A percentile compares a stretch with the other conserved stretches of the same genome.
phyloP scores from a whole-genome alignment of 495 filamentous ascomycete genomes.

The Xylaria venustula region DNA sequence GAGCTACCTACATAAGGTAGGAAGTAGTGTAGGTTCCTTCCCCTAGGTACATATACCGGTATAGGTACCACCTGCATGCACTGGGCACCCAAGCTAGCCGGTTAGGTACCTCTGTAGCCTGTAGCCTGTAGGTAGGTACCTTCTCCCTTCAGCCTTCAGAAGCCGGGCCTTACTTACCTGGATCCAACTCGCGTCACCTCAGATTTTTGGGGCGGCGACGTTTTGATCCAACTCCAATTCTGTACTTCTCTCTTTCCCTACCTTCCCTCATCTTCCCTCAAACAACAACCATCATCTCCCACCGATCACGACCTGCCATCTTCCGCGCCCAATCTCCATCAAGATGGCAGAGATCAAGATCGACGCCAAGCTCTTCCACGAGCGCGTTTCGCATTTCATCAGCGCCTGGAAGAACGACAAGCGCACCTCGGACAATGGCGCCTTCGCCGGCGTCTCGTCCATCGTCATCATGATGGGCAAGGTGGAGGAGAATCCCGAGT shows the following conservation, averaged over 20 bases:
- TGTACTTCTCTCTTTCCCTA: background rate
- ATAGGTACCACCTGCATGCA: no score
- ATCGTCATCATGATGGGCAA: constrained; percentile 92
- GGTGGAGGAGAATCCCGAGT: constrained; percentile 78
- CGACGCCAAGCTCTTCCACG: constrained; percentile 87
- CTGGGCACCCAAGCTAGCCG: no score
- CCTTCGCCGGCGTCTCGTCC: constrained; percentile 81
- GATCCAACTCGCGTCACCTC: constrained; percentile 12
- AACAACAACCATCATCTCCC: constrained; percentile 1
- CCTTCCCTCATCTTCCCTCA: background rate
- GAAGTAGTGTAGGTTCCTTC: background rate
- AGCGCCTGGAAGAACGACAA: constrained; percentile 95
- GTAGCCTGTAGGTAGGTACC: no score
- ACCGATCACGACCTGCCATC: constrained; percentile 12
- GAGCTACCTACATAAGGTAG: no score
- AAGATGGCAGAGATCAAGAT: constrained; percentile 74
- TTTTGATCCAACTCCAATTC: constrained; percentile 2
- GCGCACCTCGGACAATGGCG: constrained; percentile 66
- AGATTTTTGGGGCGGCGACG: constrained; percentile 10
- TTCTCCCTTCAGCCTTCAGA: background rate
- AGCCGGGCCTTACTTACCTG: background rate
- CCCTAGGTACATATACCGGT: no score
- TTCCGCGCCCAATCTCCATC: constrained; percentile 11
- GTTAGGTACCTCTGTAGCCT: no score
- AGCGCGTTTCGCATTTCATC: constrained; percentile 81